These are phyloP conservation scores for Tricladium varicosporioides DNA, from an alignment of 2,329 filamentous ascomycete genomes.

Conservation along the genomic window DNA sequence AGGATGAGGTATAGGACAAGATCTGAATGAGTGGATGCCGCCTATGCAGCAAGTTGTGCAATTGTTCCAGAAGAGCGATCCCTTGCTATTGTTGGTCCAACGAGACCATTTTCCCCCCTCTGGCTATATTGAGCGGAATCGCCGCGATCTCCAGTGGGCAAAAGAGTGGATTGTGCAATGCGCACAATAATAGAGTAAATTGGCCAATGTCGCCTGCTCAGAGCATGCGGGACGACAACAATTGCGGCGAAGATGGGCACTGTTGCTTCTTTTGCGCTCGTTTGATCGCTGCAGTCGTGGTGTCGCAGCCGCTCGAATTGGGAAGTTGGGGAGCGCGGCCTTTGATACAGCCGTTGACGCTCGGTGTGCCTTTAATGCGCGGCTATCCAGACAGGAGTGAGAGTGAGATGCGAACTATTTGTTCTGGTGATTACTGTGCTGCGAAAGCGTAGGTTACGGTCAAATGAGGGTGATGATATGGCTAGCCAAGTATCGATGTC, in stretches of 20 bases:
- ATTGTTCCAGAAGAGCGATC: not conserved
- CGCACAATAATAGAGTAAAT: not conserved
- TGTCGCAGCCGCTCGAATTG: slow-evolving; percentile 4
- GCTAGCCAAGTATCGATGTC: not conserved
- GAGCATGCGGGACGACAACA: not conserved
- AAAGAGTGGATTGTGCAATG: not conserved
- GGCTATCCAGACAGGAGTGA: not conserved
- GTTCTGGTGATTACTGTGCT: not conserved
- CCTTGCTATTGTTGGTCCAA: not conserved
- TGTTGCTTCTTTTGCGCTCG: slow-evolving; percentile 1
- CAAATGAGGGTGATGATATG: not conserved
- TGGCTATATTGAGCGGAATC: not conserved
- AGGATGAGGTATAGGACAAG: not conserved
- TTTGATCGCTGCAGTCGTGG: slow-evolving; percentile 8
- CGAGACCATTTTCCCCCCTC: not conserved
- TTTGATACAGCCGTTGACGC: not conserved
- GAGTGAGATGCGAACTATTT: not conserved
- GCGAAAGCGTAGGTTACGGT: not conserved
- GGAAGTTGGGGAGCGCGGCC: not conserved
- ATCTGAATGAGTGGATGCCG: not conserved
- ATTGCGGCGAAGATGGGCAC: not conserved
- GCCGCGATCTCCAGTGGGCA: not conserved
- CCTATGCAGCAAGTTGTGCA: not conserved
- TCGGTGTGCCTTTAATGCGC: not conserved
- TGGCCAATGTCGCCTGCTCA: not conserved